These are phyloP conservation scores for Phyllostachys edulis DNA, from an alignment of 176 grass and related monocot genomes.

Conservation along the genomic window DNA sequence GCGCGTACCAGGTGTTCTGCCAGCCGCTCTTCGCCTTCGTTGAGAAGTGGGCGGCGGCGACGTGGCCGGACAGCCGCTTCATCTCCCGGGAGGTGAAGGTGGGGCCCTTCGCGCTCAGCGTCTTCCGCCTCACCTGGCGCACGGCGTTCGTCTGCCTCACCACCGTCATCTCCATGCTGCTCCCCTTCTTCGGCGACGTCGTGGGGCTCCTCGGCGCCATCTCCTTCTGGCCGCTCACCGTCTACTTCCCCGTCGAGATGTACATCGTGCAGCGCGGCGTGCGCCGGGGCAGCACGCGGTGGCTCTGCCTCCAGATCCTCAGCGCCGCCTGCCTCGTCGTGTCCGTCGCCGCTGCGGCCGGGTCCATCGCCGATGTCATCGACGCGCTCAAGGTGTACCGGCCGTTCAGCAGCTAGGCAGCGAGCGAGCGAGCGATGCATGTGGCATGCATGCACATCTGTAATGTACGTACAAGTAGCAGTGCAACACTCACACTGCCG, in stretches of 20 bases:
- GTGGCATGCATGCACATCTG: background rate
- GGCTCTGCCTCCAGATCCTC: constrained; percentile 51
- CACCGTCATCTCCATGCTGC: constrained; percentile 66
- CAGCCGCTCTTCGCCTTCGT: constrained; percentile 77
- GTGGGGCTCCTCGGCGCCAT: constrained; percentile 82
- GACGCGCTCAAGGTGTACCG: constrained; percentile 60
- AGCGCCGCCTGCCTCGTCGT: constrained; percentile 51
- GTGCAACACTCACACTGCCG: background rate
- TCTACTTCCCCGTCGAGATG: constrained; percentile 98
- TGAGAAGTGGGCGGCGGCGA: constrained; percentile 39
- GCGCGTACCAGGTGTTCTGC: constrained; percentile 67
- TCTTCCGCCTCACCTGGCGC: constrained; percentile 64
- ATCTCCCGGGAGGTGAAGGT: constrained; percentile 37
- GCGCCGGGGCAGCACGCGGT: constrained; percentile 23
- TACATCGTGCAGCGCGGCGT: constrained; percentile 68
- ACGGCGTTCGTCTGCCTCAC: constrained; percentile 69
- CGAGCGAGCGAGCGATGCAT: background rate
- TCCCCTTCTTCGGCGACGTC: constrained; percentile 86
- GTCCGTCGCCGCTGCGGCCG: constrained; percentile 47
- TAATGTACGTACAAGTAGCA: background rate
- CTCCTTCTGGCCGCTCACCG: constrained; percentile 90
- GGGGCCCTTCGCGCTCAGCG: constrained; percentile 31
- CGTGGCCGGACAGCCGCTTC: constrained; percentile 52
- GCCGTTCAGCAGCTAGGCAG: constrained; percentile 48
- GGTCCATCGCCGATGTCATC: constrained; percentile 73